A percentile compares a stretch with the other conserved stretches of the same genome.
phyloP scores from a whole-genome alignment of 352 stramenopile species.

The Plasmopara viticola region DNA sequence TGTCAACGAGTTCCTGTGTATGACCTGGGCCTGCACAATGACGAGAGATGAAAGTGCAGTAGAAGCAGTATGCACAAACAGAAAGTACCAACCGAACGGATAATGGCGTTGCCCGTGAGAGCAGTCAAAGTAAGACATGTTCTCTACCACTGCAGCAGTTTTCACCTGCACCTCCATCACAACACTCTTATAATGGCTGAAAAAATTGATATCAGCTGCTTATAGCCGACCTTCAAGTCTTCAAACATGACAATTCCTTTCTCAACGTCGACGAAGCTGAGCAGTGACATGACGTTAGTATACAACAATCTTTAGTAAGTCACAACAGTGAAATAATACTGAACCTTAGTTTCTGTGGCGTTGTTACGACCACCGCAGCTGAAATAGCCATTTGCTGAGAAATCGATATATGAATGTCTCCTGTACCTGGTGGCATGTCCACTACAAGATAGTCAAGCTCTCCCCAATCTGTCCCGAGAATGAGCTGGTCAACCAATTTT shows the following conservation, averaged over 20 bases:
- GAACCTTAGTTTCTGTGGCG: conserved; percentile 94
- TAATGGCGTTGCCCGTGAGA: conserved; percentile 81
- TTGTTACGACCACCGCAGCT: conserved; percentile 98
- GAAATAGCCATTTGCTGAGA: conserved; percentile 97
- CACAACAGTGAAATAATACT: not conserved
- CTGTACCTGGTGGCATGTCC: conserved; percentile 98
- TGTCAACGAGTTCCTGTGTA: conserved; percentile 66
- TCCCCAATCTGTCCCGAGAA: conserved; percentile 96
- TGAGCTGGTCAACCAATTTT: conserved; percentile 95
- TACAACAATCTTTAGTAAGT: not conserved
- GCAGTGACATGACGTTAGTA: conserved; percentile 7
- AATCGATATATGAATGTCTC: conserved; percentile 98
- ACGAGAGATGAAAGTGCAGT: not conserved
- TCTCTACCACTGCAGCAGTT: conserved; percentile 97
- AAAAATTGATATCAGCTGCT: not conserved
- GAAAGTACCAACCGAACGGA: conserved; percentile 53
- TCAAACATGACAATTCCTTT: conserved; percentile 99
- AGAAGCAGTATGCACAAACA: not conserved
- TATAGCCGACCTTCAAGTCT: conserved; percentile 78
- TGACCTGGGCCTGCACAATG: conserved; percentile 49
- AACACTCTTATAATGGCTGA: conserved; percentile 2
- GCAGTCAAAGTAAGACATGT: conserved; percentile 98
- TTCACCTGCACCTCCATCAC: conserved; percentile 70
- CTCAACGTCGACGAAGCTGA: conserved; percentile 96
- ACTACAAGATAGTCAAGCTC: conserved; percentile 98